Evolutionary conservation across 2,329 filamentous ascomycete genomes (phyloP).

Genomic region (Phyllosticta paracitricarpa): DNA sequence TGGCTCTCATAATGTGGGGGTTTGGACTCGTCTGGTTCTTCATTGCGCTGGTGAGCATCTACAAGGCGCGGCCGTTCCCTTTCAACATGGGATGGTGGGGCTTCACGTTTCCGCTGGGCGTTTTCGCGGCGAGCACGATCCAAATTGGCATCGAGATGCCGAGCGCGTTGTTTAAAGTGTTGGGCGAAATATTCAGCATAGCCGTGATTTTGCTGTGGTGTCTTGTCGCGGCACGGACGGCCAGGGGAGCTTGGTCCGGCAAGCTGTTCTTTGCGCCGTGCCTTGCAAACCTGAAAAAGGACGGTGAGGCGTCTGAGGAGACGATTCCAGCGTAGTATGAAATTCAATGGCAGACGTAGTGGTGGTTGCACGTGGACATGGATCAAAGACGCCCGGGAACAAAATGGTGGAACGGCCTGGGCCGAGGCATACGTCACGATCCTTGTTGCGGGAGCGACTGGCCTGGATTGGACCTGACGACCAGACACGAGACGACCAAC

Average conservation of each 20-base stretch:
- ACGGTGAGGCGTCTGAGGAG: slow-evolving; percentile 1
- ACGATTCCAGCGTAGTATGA: not conserved
- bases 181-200: slow-evolving; percentile 36
- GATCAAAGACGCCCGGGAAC: not conserved
- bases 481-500: not conserved
- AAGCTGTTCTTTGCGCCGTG: slow-evolving; percentile 43
- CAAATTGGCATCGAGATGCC: slow-evolving; percentile 38
- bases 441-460: not conserved
- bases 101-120: slow-evolving; percentile 45
- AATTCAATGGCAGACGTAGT: not conserved
- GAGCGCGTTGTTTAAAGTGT: slow-evolving; percentile 40
- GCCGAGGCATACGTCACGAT: not conserved
- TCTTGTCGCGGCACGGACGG: slow-evolving; percentile 37
- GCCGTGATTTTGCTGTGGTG: slow-evolving; percentile 42
- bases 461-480: not conserved
- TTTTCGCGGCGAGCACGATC: slow-evolving; percentile 37
- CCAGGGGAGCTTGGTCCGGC: slow-evolving; percentile 34
- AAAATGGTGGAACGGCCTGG: not conserved
- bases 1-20: slow-evolving; percentile 43
- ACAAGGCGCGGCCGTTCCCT: slow-evolving; percentile 30
- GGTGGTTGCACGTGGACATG: not conserved
- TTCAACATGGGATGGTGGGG: slow-evolving; percentile 53
- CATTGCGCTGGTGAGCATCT: slow-evolving; percentile 36
- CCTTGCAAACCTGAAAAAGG: slow-evolving; percentile 18
- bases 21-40: slow-evolving; percentile 42